Evolutionary conservation across 2,329 filamentous ascomycete species (phyloP).

Genomic region (Neophaeococcomyces mojaviensis): DNA sequence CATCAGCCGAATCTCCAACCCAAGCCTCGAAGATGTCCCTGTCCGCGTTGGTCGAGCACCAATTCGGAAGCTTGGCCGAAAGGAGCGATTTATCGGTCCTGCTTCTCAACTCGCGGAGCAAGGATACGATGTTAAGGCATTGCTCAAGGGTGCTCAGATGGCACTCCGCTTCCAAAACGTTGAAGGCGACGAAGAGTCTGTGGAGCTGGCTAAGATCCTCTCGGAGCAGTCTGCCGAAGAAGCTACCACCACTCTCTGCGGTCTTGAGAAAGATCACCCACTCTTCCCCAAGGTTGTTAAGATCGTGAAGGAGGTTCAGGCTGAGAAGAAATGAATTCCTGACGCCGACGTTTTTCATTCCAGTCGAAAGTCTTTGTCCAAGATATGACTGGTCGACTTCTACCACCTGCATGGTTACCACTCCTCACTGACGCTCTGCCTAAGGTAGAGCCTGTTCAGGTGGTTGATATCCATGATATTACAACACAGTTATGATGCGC

Average conservation of each 20-base stretch:
- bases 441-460: too few relatives aligned
- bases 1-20: slow-evolving; percentile 86
- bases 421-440: too few relatives aligned
- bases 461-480: too few relatives aligned
- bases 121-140: slow-evolving; percentile 61
- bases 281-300: slow-evolving; percentile 68
- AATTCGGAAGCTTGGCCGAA: slow-evolving; percentile 84
- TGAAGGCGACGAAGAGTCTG: slow-evolving; percentile 81
- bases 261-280: slow-evolving; percentile 67
- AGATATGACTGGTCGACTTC: not conserved
- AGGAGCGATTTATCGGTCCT: slow-evolving; percentile 92
- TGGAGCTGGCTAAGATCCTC: slow-evolving; percentile 78
- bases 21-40: slow-evolving; percentile 69
- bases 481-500: too few relatives aligned
- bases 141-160: slow-evolving; percentile 82
- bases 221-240: slow-evolving; percentile 63
- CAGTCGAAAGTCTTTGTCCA: not conserved
- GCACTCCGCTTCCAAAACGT: slow-evolving; percentile 93
- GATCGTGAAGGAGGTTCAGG: slow-evolving; percentile 76
- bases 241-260: slow-evolving; percentile 73
- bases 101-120: slow-evolving; percentile 81
- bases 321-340: slow-evolving; percentile 30
- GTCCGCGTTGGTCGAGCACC: slow-evolving; percentile 94
- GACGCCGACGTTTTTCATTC: not conserved
- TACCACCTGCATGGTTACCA: not conserved